These are phyloP conservation scores for Saccharomycopsis sp. DNA, from an alignment of 805 yeast genomes.

Conservation along the genomic window DNA sequence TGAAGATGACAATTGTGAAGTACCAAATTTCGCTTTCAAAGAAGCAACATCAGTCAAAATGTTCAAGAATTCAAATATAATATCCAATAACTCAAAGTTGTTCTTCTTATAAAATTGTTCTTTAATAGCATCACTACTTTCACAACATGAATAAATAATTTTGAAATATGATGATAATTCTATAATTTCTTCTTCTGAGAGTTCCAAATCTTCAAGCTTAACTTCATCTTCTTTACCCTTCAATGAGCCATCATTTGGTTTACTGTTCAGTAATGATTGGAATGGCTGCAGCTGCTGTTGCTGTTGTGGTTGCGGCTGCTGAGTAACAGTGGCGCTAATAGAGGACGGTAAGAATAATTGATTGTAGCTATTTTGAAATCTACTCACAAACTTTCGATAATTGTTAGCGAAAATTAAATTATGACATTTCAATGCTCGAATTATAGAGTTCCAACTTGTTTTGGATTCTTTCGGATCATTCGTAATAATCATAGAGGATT, in stretches of 20 bases:
- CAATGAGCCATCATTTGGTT: not conserved
- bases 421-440: slow-evolving; percentile 5
- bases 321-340: not conserved
- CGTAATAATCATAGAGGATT: not conserved
- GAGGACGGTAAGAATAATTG: slow-evolving; percentile 15
- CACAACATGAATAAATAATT: slow-evolving; percentile 49
- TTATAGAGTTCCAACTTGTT: slow-evolving; percentile 8
- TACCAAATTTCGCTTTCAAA: slow-evolving; percentile 12
- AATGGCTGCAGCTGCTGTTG: not conserved
- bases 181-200: slow-evolving; percentile 75
- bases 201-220: slow-evolving; percentile 39
- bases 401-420: slow-evolving; percentile 5
- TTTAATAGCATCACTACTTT: slow-evolving; percentile 32
- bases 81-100: slow-evolving; percentile 26
- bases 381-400: slow-evolving; percentile 13
- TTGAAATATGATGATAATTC: slow-evolving; percentile 69
- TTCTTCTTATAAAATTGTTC: slow-evolving; percentile 24
- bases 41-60: slow-evolving; percentile 19
- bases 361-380: slow-evolving; percentile 16
- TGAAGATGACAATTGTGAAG: not conserved
- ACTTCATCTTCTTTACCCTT: slow-evolving; percentile 24
- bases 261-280: not conserved
- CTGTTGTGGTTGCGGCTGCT: too few relatives aligned
- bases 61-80: slow-evolving; percentile 35
- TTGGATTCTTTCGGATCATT: not conserved